Percentiles rank a stretch among this genome's conserved stretches.
These are phyloP conservation scores for Vitellaria paradoxa DNA, from an alignment of 179 eudicot species.

Conservation along the genomic window DNA sequence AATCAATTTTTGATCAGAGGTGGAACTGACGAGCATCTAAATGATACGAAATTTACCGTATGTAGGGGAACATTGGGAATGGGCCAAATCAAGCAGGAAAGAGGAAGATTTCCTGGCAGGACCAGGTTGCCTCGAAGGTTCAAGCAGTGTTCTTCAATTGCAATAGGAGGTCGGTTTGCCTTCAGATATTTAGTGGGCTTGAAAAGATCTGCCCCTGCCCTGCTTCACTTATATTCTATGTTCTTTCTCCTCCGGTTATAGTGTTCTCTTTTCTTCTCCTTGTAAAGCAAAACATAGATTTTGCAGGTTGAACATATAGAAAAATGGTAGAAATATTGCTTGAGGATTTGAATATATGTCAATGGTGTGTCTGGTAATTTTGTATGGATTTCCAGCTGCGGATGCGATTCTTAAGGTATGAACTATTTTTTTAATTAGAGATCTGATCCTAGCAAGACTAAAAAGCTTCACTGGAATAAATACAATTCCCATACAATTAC, in stretches of 20 bases:
- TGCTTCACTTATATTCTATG: background rate
- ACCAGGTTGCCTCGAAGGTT: slow-evolving; percentile 48
- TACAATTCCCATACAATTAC: no score
- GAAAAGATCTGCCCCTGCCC: background rate
- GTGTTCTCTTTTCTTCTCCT: background rate
- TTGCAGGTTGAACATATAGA: background rate
- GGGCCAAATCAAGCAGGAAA: slow-evolving; percentile 35
- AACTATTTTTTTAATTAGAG: no score
- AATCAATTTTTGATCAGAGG: slow-evolving; percentile 20
- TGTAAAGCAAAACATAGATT: slow-evolving; percentile 13
- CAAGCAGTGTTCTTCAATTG: slow-evolving; percentile 17
- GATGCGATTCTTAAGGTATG: no score
- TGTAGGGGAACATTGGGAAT: slow-evolving; percentile 43
- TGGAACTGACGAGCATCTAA: slow-evolving; percentile 32
- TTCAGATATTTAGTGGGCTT: no score
- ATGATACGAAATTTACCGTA: slow-evolving; percentile 35
- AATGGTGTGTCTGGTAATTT: background rate
- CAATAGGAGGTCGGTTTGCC: background rate
- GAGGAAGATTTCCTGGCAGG: slow-evolving; percentile 60
- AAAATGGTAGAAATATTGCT: slow-evolving; percentile 2
- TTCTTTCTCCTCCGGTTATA: background rate
- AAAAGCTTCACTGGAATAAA: no score
- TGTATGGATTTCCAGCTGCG: background rate
- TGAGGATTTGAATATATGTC: background rate
- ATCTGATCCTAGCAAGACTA: no score